These are phyloP conservation scores for Claviceps sp. DNA, from an alignment of 2,329 filamentous ascomycete species.

Conservation along the genomic window DNA sequence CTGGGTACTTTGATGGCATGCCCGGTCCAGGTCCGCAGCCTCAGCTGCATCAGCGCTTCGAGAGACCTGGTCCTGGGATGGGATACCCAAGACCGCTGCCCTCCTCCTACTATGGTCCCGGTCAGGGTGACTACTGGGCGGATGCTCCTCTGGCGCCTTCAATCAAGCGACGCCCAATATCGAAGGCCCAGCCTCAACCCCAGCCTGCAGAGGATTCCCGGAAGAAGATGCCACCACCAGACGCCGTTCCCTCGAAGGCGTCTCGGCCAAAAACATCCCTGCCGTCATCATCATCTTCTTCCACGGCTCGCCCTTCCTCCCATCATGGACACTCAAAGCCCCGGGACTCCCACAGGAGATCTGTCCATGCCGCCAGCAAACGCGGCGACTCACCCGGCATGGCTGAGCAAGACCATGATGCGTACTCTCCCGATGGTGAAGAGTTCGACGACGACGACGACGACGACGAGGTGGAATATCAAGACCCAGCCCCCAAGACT, in stretches of 20 bases:
- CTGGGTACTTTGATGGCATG: constrained; percentile 18
- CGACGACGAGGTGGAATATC: no score
- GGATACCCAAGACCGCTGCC: constrained; percentile 17
- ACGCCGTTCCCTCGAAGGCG: constrained; percentile 12
- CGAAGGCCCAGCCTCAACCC: constrained; percentile 17
- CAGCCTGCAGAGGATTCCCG: constrained; percentile 32
- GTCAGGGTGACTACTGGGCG: constrained; percentile 23
- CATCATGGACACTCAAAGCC: constrained; percentile 18
- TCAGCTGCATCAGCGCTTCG: constrained; percentile 21
- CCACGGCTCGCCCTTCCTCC: constrained; percentile 15
- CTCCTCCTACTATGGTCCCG: neutral
- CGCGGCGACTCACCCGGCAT: constrained; percentile 23
- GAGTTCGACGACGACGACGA: no score
- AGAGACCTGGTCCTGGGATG: constrained; percentile 26
- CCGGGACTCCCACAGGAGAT: constrained; percentile 14
- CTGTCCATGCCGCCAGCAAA: constrained; percentile 20
- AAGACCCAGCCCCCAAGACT: constrained; percentile 2
- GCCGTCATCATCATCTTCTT: constrained; percentile 16
- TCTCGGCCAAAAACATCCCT: constrained; percentile 21
- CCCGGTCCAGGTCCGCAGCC: constrained; percentile 5
- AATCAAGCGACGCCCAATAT: constrained; percentile 22
- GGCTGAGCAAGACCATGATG: constrained; percentile 24
- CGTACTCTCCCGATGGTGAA: constrained; percentile 2
- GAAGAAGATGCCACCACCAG: constrained; percentile 35
- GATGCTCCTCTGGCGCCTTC: constrained; percentile 19